phyloP scores from a whole-genome alignment of 225 moss, liverwort and hornwort genomes.

The Pseudoscleropodium purum region DNA sequence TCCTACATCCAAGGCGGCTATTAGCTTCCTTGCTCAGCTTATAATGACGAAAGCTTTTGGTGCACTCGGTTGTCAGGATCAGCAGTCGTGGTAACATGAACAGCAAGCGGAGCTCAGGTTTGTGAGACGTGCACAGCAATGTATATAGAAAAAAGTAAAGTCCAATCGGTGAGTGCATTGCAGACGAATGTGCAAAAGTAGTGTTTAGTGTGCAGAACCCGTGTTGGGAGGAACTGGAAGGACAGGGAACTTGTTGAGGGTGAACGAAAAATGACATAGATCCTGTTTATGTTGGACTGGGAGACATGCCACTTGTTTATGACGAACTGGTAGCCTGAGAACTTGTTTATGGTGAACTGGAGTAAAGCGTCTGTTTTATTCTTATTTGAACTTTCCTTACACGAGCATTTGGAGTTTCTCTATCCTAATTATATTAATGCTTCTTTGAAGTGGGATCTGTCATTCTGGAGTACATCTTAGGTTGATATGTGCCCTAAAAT shows the following conservation, averaged over 20 bases:
- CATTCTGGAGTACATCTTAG: not conserved
- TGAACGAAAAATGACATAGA: no score
- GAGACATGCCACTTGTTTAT: not conserved
- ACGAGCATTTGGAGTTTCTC: no score
- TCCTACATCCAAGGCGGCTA: constrained; percentile 79
- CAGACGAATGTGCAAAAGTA: not conserved
- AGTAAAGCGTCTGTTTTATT: not conserved
- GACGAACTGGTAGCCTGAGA: not conserved
- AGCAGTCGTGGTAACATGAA: not conserved
- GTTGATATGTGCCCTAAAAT: not conserved
- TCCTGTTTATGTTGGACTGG: not conserved
- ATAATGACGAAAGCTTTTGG: constrained; percentile 9
- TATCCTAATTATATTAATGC: not conserved
- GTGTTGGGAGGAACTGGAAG: not conserved
- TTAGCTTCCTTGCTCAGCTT: constrained; percentile 10
- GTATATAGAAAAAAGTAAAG: not conserved
- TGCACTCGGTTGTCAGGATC: not conserved
- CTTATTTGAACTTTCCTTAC: not conserved
- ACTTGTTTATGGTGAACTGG: not conserved
- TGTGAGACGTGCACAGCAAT: not conserved
- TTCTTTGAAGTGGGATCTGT: not conserved
- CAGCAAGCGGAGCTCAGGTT: not conserved
- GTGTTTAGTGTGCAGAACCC: not conserved
- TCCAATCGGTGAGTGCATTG: not conserved
- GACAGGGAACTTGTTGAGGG: not conserved